Conservation (phyloP, 371 early-diverging fungal species). For the Nosema muscidifuracis region DNA sequence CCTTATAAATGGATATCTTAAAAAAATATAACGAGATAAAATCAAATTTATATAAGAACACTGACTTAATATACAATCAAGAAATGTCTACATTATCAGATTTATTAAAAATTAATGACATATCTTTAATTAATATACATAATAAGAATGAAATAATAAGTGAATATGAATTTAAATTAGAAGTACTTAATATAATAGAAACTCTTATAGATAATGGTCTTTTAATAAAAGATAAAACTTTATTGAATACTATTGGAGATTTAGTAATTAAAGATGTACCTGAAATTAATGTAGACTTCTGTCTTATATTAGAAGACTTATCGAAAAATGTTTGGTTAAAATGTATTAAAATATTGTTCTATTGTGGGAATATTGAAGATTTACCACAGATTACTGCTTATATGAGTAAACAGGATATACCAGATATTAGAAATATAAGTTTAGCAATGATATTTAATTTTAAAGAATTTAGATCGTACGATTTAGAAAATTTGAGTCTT, state of each 20-base stretch:
- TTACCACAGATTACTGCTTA: conserved; percentile 22
- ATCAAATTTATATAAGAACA: conserved; percentile 25
- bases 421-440: conserved; percentile 47
- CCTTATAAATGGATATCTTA: conserved; percentile 3
- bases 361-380: conserved; percentile 20
- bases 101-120: conserved; percentile 9
- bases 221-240: not conserved
- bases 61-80: not conserved
- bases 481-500: conserved; percentile 41
- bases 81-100: conserved; percentile 31
- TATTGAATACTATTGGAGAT: conserved; percentile 24
- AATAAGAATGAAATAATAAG: conserved; percentile 37
- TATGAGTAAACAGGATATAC: conserved; percentile 25
- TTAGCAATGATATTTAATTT: conserved; percentile 24
- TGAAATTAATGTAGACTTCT: conserved; percentile 6
- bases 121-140: conserved; percentile 31
- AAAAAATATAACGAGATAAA: conserved; percentile 43
- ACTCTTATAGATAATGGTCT: conserved; percentile 28
- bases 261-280: conserved; percentile 24
- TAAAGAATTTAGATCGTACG: conserved; percentile 39
- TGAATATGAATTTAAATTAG: conserved; percentile 40
- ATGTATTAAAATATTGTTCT: conserved; percentile 45
- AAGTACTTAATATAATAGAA: conserved; percentile 27
- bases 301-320: conserved; percentile 35
- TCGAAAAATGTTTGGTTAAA: conserved; percentile 25